Evolutionary conservation across 1,139 yeast genomes (phyloP).

Genomic region (Geotrichum macrosporum): DNA sequence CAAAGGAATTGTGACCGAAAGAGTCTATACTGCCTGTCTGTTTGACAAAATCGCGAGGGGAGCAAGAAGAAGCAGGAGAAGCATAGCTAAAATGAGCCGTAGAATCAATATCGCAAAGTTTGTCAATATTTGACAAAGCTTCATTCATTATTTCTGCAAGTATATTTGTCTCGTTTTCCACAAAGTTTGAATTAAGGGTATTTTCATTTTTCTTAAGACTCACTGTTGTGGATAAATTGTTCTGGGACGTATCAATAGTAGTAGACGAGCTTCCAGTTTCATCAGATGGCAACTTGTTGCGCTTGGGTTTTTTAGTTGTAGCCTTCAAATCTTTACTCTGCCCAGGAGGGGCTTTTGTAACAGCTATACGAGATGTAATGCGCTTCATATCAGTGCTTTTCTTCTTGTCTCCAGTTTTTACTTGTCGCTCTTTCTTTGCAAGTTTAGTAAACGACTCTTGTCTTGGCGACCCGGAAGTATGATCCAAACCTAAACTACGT

Average conservation of each 20-base stretch:
- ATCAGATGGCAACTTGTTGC: too few relatives aligned
- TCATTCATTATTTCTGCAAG: conserved; percentile 19
- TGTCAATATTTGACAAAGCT: conserved; percentile 11
- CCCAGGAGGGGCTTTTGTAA: background rate
- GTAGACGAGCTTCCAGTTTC: too few relatives aligned
- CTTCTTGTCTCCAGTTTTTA: conserved; percentile 8
- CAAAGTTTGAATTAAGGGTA: too few relatives aligned
- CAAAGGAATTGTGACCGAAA: conserved; percentile 12
- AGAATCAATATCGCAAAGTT: conserved; percentile 14
- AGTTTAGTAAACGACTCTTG: background rate
- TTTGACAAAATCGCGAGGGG: too few relatives aligned
- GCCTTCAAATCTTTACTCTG: background rate
- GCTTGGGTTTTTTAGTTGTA: too few relatives aligned
- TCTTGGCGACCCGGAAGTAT: background rate
- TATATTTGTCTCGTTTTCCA: conserved; percentile 9
- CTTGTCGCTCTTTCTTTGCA: conserved; percentile 7
- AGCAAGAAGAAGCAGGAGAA: conserved; percentile 9
- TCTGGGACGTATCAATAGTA: too few relatives aligned
- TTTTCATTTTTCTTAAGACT: background rate
- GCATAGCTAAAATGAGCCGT: background rate
- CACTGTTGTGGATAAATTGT: background rate
- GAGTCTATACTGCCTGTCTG: conserved; percentile 10
- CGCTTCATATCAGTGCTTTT: conserved; percentile 1
- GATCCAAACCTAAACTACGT: too few relatives aligned
- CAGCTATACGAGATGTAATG: background rate